Evolutionary conservation across 176 grass and related monocot genomes (phyloP).

Genomic region (Carex pumila): DNA sequence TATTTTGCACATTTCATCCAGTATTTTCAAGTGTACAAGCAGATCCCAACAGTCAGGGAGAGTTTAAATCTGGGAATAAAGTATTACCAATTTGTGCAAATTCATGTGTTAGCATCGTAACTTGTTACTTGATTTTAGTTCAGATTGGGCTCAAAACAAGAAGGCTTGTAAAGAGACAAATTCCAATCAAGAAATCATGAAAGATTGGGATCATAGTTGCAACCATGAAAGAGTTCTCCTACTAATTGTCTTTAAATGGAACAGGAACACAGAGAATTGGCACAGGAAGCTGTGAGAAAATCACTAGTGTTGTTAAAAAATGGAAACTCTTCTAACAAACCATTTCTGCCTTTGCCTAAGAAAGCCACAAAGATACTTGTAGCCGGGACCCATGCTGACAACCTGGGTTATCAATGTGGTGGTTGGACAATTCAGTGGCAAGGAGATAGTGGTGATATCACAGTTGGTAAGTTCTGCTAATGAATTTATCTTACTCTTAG

Average conservation of each 20-base stretch:
- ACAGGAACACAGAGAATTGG: slow-evolving; percentile 94
- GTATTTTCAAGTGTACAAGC: not conserved
- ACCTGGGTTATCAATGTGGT: slow-evolving; percentile 96
- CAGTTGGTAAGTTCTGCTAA: slow-evolving; percentile 43
- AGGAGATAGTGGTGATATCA: slow-evolving; percentile 77
- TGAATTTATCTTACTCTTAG: not conserved
- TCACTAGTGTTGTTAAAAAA: slow-evolving; percentile 95
- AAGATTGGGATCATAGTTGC: not conserved
- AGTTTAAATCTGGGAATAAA: too few relatives aligned
- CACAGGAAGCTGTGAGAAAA: slow-evolving; percentile 96
- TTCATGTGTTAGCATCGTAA: not conserved
- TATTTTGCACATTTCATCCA: not conserved
- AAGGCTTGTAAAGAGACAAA: not conserved
- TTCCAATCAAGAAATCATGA: not conserved
- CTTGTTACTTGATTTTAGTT: not conserved
- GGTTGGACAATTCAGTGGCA: slow-evolving; percentile 97
- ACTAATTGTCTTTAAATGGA: not conserved
- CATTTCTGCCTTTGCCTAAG: slow-evolving; percentile 77
- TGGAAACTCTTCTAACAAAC: slow-evolving; percentile 49
- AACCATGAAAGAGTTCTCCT: not conserved
- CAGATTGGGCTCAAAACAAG: not conserved
- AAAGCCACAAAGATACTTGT: slow-evolving; percentile 86
- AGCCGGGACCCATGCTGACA: slow-evolving; percentile 73
- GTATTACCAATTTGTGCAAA: not conserved
- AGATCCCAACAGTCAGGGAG: not conserved